Conservation (phyloP, 257 asterid genomes). For the Perilla frutescens region DNA sequence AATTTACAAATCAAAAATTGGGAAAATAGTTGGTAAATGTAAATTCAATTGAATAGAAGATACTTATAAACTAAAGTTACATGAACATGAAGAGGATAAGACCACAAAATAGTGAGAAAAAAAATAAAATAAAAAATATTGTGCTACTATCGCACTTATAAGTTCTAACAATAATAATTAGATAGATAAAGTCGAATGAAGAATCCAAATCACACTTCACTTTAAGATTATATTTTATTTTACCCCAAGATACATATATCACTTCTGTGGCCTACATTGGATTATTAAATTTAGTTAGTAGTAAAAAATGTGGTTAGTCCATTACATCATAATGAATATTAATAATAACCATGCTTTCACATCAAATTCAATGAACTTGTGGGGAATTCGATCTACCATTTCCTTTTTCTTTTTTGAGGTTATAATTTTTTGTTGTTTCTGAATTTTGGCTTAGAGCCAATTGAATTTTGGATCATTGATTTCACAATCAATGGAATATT, state of each 20-base stretch:
- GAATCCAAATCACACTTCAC: conserved; percentile 25
- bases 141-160: not conserved
- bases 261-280: conserved; percentile 4
- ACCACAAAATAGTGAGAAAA: not conserved
- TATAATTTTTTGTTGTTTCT: too few species aligned
- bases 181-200: conserved; percentile 19
- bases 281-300: not conserved
- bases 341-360: not conserved
- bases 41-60: not conserved
- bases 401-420: not conserved
- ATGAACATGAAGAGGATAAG: not conserved
- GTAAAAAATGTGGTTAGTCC: conserved; percentile 8
- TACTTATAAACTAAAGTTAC: not conserved
- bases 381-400: not conserved
- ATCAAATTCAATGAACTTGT: conserved; percentile 24
- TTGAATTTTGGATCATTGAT: too few species aligned
- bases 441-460: too few species aligned
- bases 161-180: conserved; percentile 23
- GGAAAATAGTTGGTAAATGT: not conserved
- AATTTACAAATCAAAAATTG: too few species aligned
- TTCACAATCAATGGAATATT: too few species aligned
- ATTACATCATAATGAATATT: conserved; percentile 16
- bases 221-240: not conserved
- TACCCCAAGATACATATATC: not conserved
- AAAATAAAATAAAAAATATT: not conserved